A percentile compares a stretch with the other conserved stretches of the same genome.
Evolutionary conservation across 2,329 filamentous ascomycete genomes (phyloP).

Genomic region (Fusarium ramigenum): DNA sequence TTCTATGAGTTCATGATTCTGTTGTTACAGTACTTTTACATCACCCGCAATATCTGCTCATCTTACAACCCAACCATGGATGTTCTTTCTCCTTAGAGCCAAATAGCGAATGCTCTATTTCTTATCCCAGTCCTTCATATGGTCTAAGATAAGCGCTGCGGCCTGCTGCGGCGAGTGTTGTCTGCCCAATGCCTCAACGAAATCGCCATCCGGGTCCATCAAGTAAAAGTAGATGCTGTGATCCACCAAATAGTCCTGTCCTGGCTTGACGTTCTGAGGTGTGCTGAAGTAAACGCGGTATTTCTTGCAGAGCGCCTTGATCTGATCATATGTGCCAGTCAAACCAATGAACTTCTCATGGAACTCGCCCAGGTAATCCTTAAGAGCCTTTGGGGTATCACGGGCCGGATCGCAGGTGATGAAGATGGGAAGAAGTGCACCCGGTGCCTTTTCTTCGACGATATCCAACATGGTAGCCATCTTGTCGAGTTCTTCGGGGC

Average conservation of each 20-base stretch:
- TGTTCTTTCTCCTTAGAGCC: slow-evolving; percentile 13
- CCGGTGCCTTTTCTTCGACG: slow-evolving; percentile 62
- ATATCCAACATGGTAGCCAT: slow-evolving; percentile 95
- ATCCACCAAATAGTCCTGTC: slow-evolving; percentile 96
- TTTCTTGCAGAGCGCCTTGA: slow-evolving; percentile 93
- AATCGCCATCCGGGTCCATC: slow-evolving; percentile 98
- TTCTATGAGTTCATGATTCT: slow-evolving; percentile 37
- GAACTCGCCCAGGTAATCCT: slow-evolving; percentile 89
- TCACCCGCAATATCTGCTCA: slow-evolving; percentile 27
- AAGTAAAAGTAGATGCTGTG: slow-evolving; percentile 99
- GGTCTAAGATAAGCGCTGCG: slow-evolving; percentile 83
- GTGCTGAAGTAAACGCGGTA: slow-evolving; percentile 99
- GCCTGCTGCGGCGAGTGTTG: slow-evolving; percentile 92
- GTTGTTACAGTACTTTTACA: slow-evolving; percentile 44
- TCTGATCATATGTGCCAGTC: slow-evolving; percentile 92
- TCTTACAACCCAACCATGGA: slow-evolving; percentile 24
- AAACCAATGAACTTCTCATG: slow-evolving; percentile 86
- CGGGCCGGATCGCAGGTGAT: slow-evolving; percentile 95
- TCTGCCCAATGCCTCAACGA: slow-evolving; percentile 94
- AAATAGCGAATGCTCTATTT: slow-evolving; percentile 7
- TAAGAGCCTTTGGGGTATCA: slow-evolving; percentile 85
- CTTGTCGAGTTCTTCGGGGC: slow-evolving; percentile 98
- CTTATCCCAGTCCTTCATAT: slow-evolving; percentile 73
- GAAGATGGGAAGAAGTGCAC: slow-evolving; percentile 79
- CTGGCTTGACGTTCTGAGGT: slow-evolving; percentile 85